Base-by-base conservation (phyloP, 2,329 filamentous ascomycete genomes). In the Chrysoporthe deuterocubensis region DNA sequence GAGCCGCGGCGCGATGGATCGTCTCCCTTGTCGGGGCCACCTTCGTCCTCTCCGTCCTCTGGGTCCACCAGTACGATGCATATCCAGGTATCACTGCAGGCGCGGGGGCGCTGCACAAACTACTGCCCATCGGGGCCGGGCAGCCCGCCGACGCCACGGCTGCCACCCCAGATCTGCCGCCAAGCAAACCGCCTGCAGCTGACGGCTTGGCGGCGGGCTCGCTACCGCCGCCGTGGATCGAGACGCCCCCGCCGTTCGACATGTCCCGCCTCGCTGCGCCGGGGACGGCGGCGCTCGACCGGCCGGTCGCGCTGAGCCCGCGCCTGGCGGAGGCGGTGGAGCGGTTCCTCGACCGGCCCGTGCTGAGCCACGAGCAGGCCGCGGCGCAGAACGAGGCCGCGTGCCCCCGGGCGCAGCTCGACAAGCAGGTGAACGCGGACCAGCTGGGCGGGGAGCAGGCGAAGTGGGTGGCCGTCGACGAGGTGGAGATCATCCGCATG, bases 391-490 rank as follows among this genome's bases (percentile, higher is more conserved):
- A 69, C 57, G 65, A 69, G 57, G 68, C n/a, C 18, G 61, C 62
- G 13, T 69, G 68, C 26, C 68, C 68, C 9, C 62, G 59, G 37
- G 9, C 7, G 34, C 68, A 69, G 37, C 65, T 67, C 44, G 46
- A 62, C 37, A 3, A 21, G 26, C 68, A 69, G 65, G 68, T 69
- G 61, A 69, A 69, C 62, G 37, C 61, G 3, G 68, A 69, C 57
- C 68, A 69, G 65, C 65, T 69, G 56, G 8, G 21, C 44, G 54
- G 42, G n/a, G 65, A 67, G 61, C 68, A n/a, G 56, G 40, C 42
- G n/a, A 54, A 52, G 44, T 69, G 68, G 68, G 46, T 54, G 8
- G 48, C 52, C n/a, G 56, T 69, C 14, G 57, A 26, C 18, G 43
- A 66, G 34, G 62, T 40, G 14, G 21, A 48, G 6, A 61, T 69